Percentiles rank a stretch among this genome's conserved stretches.
phyloP scores from a whole-genome alignment of 1,139 yeast species.

The Suhomyces maxii region DNA sequence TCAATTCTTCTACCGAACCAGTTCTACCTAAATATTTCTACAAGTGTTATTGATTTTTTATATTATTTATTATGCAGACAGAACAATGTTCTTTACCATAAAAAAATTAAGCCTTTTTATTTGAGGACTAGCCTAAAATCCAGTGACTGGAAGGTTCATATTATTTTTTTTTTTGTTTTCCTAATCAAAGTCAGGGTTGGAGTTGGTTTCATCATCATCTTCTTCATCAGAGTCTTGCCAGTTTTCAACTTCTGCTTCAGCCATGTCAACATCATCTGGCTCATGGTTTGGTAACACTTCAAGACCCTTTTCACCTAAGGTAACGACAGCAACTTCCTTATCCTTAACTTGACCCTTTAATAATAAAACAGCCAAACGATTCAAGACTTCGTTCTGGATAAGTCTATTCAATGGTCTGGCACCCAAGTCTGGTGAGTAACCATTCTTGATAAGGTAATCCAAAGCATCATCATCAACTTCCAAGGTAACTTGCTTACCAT shows the following conservation, averaged over 20 bases:
- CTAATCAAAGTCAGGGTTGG: slow-evolving; percentile 2
- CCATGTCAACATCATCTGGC: slow-evolving; percentile 54
- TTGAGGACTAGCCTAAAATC: not conserved
- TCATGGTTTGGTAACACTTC: slow-evolving; percentile 88
- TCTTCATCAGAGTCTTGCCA: slow-evolving; percentile 58
- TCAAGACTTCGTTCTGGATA: slow-evolving; percentile 84
- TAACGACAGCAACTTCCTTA: slow-evolving; percentile 77
- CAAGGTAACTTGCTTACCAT: slow-evolving; percentile 74
- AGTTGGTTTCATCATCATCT: slow-evolving; percentile 31
- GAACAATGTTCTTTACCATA: not conserved
- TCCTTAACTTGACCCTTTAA: slow-evolving; percentile 85
- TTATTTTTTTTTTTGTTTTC: no score
- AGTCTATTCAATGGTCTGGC: slow-evolving; percentile 97
- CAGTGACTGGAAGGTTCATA: no score
- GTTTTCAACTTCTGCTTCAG: slow-evolving; percentile 53
- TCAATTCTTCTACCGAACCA: no score
- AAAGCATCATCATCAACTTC: slow-evolving; percentile 71
- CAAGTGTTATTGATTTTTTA: not conserved
- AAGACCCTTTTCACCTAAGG: slow-evolving; percentile 61
- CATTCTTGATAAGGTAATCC: slow-evolving; percentile 77
- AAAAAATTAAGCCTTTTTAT: no score
- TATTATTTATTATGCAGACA: not conserved
- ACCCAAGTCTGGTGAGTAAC: slow-evolving; percentile 92
- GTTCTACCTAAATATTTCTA: no score
- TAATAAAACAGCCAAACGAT: slow-evolving; percentile 82